phyloP scores from a whole-genome alignment of 73 alveolate species.

The Paramecium primaurelia region DNA sequence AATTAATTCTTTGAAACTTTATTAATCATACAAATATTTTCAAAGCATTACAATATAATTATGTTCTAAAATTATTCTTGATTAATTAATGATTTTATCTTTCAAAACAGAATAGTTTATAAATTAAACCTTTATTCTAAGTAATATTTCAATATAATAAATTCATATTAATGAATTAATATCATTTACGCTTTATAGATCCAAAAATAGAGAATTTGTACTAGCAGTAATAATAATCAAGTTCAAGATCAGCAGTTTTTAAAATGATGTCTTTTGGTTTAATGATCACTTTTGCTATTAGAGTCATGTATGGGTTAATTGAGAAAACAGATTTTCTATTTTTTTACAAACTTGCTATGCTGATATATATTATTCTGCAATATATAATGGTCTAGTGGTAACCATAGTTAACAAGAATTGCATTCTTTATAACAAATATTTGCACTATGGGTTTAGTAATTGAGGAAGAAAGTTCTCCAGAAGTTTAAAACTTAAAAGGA shows the following conservation, averaged over 20 bases:
- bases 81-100: neutral
- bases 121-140: neutral
- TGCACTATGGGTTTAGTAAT: neutral
- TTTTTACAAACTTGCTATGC: neutral
- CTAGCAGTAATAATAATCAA: neutral
- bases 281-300: neutral
- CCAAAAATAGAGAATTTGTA: neutral
- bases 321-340: neutral
- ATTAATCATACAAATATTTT: neutral
- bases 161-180: neutral
- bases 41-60: neutral
- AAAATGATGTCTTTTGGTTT: neutral
- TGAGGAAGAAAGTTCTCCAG: neutral
- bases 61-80: neutral
- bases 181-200: neutral
- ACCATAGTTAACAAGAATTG: neutral
- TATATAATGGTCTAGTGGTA: neutral
- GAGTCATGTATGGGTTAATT: neutral
- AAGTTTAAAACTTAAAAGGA: neutral
- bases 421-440: neutral
- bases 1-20: neutral
- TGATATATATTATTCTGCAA: neutral
- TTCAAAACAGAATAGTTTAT: neutral
- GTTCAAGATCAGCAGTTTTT: neutral
- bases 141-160: neutral